Evolutionary conservation across 1,139 yeast genomes (phyloP), one percentile per base, ranked within the genome.

Genomic region (Komagataea norvegica): DNA sequence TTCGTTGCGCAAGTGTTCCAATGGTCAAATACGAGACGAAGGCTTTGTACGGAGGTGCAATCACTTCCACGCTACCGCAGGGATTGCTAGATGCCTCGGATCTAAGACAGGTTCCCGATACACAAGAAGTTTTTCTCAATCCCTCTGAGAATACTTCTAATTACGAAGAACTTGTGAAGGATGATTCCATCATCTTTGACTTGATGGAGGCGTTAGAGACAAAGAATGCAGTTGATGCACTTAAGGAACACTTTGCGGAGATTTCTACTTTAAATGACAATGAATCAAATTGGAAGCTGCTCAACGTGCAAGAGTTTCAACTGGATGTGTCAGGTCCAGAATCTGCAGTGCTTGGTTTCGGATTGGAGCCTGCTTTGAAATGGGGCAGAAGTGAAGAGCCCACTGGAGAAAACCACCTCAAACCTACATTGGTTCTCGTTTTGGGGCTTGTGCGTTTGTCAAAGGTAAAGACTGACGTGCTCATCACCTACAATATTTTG

Each of bases 91-190:
- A 88, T 56, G 94, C 86, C 1, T 80, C 94, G 2, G 57, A 64
- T 30, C 59, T 87, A 37, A 67, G 96, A 41, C 85, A 84, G 45
- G 77, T 88, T 2, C 96, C 96, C 0, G 95, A 88, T 53, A 79
- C 85, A 2, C 96, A 88, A 55, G 96, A 88, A 56, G 95, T 86
- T 21, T 88, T 72, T 54, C 73, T 86, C 49, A 51, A 59, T 36
- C 48, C 53, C 4, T 38, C 49, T 5, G 70, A 65, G 40, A 62
- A 61, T 36, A 55, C 60, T 1, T 52, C 54, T 15, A 54, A 57
- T 19, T 60, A 65, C 40, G 44, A 59, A 6, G 28, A 41, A 16
- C 48, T 67, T 33, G 60, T 64, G 30, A 55, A 59, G 33, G 78
- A 81, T 42, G 79, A 74, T 46, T 74, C 89, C 13, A 56, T 87